These are phyloP conservation scores for Tolypocladium guangdongense DNA, from an alignment of 2,329 filamentous ascomycete genomes.

Conservation along the genomic window DNA sequence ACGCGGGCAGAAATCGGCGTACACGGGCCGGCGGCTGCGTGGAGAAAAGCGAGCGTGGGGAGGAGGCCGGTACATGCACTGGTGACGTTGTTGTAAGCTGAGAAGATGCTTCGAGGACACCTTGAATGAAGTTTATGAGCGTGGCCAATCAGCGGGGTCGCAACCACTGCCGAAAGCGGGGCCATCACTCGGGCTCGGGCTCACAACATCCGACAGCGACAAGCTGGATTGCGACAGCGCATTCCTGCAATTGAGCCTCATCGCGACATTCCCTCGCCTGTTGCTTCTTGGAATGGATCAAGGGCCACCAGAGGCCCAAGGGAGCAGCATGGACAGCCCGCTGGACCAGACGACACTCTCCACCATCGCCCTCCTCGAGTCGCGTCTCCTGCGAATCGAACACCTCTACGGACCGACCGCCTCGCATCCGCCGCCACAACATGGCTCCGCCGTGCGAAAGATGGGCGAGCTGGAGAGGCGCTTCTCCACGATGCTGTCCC, in stretches of 20 bases:
- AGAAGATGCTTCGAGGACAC: not conserved
- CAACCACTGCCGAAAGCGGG: not conserved
- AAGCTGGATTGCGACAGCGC: not conserved
- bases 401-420: conserved; percentile 40
- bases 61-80: not conserved
- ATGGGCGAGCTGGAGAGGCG: conserved; percentile 43
- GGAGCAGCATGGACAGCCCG: conserved; percentile 18
- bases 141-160: not conserved
- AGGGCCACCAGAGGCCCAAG: not conserved
- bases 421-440: conserved; percentile 18
- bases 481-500: conserved; percentile 37
- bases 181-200: not conserved
- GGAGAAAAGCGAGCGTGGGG: not conserved
- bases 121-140: no score
- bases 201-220: not conserved
- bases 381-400: conserved; percentile 48
- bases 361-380: conserved; percentile 46
- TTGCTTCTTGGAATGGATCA: not conserved
- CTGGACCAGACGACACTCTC: conserved; percentile 42
- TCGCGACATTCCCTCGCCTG: not conserved
- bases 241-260: not conserved
- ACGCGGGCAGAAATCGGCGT: not conserved
- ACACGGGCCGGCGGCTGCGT: not conserved
- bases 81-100: not conserved
- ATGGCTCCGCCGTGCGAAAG: conserved; percentile 30